Evolutionary conservation across 2,329 filamentous ascomycete species (phyloP).

Genomic region (Apiospora sp.): DNA sequence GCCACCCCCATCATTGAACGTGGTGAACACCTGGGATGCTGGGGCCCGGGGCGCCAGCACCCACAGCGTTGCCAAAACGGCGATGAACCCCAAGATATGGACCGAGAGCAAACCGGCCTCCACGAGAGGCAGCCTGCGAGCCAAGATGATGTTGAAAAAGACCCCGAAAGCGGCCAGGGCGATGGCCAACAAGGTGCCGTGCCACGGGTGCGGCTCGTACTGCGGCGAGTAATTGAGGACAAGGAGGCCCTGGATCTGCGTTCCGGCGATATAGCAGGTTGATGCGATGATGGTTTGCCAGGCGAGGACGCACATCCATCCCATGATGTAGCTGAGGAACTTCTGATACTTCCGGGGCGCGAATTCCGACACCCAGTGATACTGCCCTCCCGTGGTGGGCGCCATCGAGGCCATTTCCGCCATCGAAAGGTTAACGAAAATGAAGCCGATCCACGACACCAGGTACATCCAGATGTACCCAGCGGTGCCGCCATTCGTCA

Average conservation of each 20-base stretch:
- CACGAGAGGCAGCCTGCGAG: constrained; percentile 47
- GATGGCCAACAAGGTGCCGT: constrained; percentile 49
- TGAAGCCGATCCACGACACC: constrained; percentile 32
- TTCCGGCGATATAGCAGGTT: constrained; percentile 29
- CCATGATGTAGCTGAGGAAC: constrained; percentile 27
- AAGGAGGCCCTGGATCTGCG: constrained; percentile 34
- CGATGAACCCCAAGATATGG: constrained; percentile 54
- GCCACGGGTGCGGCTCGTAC: constrained; percentile 40
- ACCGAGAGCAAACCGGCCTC: constrained; percentile 52
- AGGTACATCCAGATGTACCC: constrained; percentile 37
- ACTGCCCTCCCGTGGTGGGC: constrained; percentile 26
- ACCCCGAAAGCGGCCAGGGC: constrained; percentile 49
- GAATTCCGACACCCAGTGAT: constrained; percentile 30
- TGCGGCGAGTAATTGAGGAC: constrained; percentile 28
- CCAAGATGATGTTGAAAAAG: constrained; percentile 51
- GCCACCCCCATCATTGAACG: constrained; percentile 56
- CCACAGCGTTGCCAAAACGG: constrained; percentile 48
- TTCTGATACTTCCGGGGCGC: constrained; percentile 24
- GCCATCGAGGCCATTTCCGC: constrained; percentile 30
- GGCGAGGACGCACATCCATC: constrained; percentile 29
- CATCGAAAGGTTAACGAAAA: constrained; percentile 30
- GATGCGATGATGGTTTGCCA: constrained; percentile 29
- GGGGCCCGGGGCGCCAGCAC: constrained; percentile 42
- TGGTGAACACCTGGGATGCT: constrained; percentile 53
- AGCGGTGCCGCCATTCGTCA: constrained; percentile 34